Base-by-base conservation (phyloP, 257 asterid genomes). In the Solanum paucissectum region DNA sequence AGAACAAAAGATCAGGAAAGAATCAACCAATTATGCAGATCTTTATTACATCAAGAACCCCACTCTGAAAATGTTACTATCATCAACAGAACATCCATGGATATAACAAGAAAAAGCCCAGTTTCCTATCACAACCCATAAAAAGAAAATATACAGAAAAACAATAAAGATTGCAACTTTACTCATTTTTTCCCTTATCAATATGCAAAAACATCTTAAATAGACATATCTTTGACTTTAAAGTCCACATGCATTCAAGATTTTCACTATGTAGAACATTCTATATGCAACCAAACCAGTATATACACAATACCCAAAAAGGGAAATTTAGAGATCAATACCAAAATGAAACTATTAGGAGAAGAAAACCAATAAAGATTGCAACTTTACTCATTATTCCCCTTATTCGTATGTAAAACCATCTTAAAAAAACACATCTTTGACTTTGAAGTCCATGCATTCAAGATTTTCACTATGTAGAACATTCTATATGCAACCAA, bases 241-340 rank as follows among this genome's bases (percentile, higher is more conserved):
- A 87, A 83, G 49, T 76, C 49, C 87, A 86, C 94, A 92, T 90
- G 93, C 94, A 91, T 75, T 88, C 89, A 85, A 88, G 72, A 84
- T 37, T 79, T 69, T 25, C 37, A 77, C 62, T 3, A 9, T 73
- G 27, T 34, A n/a, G 60, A 76, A 76, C 64, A 88, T 83, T 71
- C 71, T 49, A 38, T 25, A 85, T 74, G 27, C n/a, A n/a, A 52
- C 36, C 87, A 66, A 46, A 52, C 68, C 32, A 62, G n/a, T 55
- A 76, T 6, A 44, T 71, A 88, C 55, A 4, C 68, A 76, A 76
- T n/a, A 40, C 36, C 83, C 84, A 25, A 42, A 6, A 37, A 37
- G 3, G 29, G 6, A 83, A 52, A 14, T 73, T 62, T 73, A 46
- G 58, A 49, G 32, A 88, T 81, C 83, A 84, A 36, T 20, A 60